Evolutionary conservation across 257 asterid genomes (phyloP).

Genomic region (Fraxinus americana): DNA sequence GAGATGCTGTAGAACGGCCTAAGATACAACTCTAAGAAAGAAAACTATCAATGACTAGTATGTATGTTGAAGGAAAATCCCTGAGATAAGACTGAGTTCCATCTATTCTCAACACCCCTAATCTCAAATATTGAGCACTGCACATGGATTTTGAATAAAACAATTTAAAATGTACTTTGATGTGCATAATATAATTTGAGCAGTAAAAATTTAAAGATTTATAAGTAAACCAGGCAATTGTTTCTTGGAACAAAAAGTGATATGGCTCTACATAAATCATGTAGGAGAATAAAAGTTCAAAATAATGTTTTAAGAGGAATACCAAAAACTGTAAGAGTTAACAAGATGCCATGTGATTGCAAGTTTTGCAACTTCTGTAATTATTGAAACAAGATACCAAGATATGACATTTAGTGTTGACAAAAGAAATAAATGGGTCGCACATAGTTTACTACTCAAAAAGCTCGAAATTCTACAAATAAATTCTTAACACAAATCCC

Average conservation of each 20-base stretch:
- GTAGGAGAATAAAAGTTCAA: not conserved
- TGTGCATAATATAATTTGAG: too few species aligned
- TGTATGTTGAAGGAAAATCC: not conserved
- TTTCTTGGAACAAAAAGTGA: not conserved
- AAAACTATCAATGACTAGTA: not conserved
- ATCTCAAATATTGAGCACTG: not conserved
- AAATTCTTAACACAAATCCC: not conserved
- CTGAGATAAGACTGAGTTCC: not conserved
- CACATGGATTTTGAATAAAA: not conserved
- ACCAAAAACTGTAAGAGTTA: not conserved
- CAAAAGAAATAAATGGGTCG: not conserved
- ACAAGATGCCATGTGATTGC: not conserved
- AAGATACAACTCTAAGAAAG: not conserved
- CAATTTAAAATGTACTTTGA: too few species aligned
- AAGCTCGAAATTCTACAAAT: not conserved
- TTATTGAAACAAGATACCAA: not conserved
- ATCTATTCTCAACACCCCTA: too few species aligned
- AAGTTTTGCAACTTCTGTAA: too few species aligned
- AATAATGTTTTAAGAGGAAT: not conserved
- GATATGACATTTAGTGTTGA: not conserved
- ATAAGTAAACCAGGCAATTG: not conserved
- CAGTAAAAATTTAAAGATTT: too few species aligned
- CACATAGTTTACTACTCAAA: not conserved
- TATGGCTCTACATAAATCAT: not conserved
- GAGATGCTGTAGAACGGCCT: not conserved